A percentile compares a stretch with the other conserved stretches of the same genome.
These are phyloP conservation scores for Micractinium conductrix DNA, from an alignment of 139 green algal genomes.

Conservation along the genomic window DNA sequence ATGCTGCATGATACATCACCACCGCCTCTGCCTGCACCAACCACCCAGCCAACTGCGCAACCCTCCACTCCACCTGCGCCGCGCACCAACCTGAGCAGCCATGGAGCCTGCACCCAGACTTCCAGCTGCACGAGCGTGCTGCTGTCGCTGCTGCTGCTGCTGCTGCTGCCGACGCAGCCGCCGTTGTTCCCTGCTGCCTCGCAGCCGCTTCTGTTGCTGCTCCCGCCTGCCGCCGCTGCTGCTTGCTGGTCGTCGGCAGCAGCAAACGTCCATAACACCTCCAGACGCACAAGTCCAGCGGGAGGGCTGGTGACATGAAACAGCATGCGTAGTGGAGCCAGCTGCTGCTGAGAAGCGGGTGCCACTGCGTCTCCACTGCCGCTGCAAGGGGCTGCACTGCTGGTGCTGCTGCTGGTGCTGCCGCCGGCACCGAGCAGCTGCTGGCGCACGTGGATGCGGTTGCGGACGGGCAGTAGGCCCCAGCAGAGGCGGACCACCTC, in stretches of 20 bases:
- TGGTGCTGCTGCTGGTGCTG: not conserved
- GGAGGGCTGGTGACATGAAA: not conserved
- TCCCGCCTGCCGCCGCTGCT: not conserved
- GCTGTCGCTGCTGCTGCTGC: not conserved
- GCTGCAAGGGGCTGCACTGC: not conserved
- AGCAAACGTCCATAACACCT: not conserved
- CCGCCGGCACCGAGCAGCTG: not conserved
- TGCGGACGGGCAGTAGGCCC: not conserved
- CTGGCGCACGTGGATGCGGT: not conserved
- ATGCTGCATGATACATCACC: too few relatives aligned
- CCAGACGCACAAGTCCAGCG: not conserved
- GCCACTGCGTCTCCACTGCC: not conserved
- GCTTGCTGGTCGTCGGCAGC: not conserved
- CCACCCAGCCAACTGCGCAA: too few relatives aligned
- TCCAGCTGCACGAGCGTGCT: not conserved
- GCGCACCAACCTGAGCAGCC: not conserved
- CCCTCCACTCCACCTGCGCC: not conserved
- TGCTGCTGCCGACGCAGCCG: too few relatives aligned
- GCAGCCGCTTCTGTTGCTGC: not conserved
- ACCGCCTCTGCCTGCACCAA: not conserved
- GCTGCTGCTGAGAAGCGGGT: too few relatives aligned
- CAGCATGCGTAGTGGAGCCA: not conserved
- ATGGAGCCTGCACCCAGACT: not conserved
- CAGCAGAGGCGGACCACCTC: not conserved
- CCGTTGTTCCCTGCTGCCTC: not conserved